Evolutionary conservation across 164 flowering plant genomes (phyloP), one percentile per base, ranked within the genome.

Genomic region (Paratinospora sagittata): DNA sequence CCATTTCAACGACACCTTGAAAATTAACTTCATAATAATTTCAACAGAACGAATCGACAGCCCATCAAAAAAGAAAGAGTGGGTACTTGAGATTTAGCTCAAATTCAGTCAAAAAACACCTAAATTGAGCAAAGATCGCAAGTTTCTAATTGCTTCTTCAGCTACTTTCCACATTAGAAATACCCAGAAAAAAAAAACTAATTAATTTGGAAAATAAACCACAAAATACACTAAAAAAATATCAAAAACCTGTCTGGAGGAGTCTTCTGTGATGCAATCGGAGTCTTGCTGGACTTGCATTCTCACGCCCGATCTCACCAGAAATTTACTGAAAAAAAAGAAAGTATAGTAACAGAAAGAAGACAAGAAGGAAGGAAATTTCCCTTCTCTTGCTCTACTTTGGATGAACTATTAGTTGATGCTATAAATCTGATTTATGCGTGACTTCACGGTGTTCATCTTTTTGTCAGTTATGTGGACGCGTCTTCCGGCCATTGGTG

Each of bases 281-380:
- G 65, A 34, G 75, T 8, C 75, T 52, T 47, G 36, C 64, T 66
- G 52, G 12, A 12, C 34, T 72, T 65, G 67, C 73, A 70, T 64
- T n/a, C 21, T 65, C 65, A 37, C 14, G 19, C 58, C 0, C 23
- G 23, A 8, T 8, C 11, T 4, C 34, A 30, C 4, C 34, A 30
- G 34, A 30, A 30, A 30, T 30, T 30, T 30, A 30, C 2, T 30
- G 4, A 30, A 30, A 30, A 30, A 1, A 30, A 30, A 30, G 4
- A 30, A 30, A 30, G 34, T 4, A 30, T 4, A 30, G 4, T 30
- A 30, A 30, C 34, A 30, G 34, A 30, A 30, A 30, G 34, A 30
- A 30, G 34, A 30, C 2, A 30, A 30, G 4, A 30, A 30, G 34
- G 4, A 30, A 30, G 34, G 34, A 30, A 41, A 8, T 41, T 12